phyloP scores from a whole-genome alignment of 129 eudicot genomes.

The Flaveria trinervia region DNA sequence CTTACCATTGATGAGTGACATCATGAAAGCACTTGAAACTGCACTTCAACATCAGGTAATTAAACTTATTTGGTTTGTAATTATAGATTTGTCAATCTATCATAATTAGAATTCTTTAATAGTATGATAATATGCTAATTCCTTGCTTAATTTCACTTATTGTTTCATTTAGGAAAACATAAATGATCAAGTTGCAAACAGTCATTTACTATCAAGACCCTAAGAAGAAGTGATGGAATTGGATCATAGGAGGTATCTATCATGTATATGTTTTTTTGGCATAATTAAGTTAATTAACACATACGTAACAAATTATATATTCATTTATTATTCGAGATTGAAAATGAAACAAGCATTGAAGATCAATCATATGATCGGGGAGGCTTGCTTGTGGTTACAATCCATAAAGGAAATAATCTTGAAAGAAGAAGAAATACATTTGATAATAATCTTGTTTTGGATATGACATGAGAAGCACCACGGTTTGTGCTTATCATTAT shows the following conservation, averaged over 20 bases:
- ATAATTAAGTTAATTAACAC: neutral
- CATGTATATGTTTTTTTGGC: neutral
- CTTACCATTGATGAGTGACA: too few relatives aligned
- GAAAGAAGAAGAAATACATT: conserved; percentile 58
- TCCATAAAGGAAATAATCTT: conserved; percentile 65
- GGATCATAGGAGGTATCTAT: neutral
- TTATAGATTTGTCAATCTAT: too few relatives aligned
- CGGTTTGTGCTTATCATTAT: too few relatives aligned
- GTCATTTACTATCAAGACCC: neutral
- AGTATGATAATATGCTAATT: too few relatives aligned
- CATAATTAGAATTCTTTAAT: too few relatives aligned
- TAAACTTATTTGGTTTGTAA: too few relatives aligned
- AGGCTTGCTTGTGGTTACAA: conserved; percentile 63
- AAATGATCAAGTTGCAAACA: neutral
- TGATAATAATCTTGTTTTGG: too few relatives aligned
- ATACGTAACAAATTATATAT: neutral
- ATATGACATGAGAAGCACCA: too few relatives aligned
- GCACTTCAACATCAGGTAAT: too few relatives aligned
- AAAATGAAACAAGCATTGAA: neutral
- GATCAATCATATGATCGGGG: conserved; percentile 43
- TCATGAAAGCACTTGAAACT: too few relatives aligned
- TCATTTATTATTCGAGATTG: neutral
- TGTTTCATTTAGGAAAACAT: too few relatives aligned
- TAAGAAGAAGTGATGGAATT: neutral
- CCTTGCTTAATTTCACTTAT: too few relatives aligned